A percentile compares a stretch with the other conserved stretches of the same genome.
These are phyloP conservation scores for Fusarium ambrosium DNA, from an alignment of 2,329 filamentous ascomycete species.

Conservation along the genomic window DNA sequence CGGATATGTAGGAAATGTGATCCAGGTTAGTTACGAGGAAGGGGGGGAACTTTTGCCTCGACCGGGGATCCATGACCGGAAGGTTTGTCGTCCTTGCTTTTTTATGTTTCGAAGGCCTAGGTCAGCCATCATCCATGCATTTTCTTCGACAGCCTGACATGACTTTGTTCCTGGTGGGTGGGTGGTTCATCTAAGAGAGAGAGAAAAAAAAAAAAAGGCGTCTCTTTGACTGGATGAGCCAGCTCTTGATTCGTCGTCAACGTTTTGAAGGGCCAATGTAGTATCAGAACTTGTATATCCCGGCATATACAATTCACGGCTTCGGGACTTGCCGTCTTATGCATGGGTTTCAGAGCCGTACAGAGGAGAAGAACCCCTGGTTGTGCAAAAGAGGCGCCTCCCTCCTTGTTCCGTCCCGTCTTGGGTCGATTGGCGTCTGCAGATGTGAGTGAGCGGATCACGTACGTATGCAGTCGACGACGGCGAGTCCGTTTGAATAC, in stretches of 20 bases:
- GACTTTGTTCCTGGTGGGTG: background rate
- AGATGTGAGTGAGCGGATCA: conserved; percentile 38
- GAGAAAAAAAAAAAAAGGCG: background rate
- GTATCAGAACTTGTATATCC: conserved; percentile 23
- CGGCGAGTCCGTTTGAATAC: background rate
- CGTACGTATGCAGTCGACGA: conserved; percentile 23
- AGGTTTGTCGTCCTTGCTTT: conserved; percentile 2
- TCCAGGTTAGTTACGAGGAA: background rate
- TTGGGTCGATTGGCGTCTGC: conserved; percentile 37
- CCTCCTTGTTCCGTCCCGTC: conserved; percentile 6
- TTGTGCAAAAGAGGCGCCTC: background rate
- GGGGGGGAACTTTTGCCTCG: conserved; percentile 4
- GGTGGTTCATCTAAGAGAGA: background rate
- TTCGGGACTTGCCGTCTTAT: conserved; percentile 36
- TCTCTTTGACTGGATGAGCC: background rate
- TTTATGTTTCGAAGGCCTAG: background rate
- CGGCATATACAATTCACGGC: background rate
- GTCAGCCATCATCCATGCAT: background rate
- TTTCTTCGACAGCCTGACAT: background rate
- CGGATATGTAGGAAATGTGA: background rate
- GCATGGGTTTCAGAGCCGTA: conserved; percentile 21
- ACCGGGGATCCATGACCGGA: conserved; percentile 6
- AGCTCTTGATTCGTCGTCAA: conserved; percentile 1
- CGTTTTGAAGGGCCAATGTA: background rate
- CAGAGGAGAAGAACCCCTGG: conserved; percentile 1